phyloP scores from a whole-genome alignment of 2,329 filamentous ascomycete genomes.

The Ophiostoma quercus region DNA sequence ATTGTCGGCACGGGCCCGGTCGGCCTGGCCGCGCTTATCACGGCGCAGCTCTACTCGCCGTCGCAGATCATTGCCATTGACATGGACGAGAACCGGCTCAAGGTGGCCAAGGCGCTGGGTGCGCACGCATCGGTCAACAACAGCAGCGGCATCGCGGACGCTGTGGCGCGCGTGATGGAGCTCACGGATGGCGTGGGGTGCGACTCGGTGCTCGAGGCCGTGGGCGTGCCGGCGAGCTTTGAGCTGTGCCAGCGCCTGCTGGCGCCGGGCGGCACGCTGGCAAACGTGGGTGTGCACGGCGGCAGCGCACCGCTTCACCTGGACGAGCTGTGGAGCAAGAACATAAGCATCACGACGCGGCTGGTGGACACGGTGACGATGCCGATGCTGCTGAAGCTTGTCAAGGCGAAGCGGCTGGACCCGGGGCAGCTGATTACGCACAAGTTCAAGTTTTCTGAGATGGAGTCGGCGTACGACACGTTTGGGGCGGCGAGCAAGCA shows the following conservation, averaged over 20 bases:
- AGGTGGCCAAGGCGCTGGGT: conserved; percentile 44
- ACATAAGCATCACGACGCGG: conserved; percentile 47
- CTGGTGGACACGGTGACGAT: conserved; percentile 46
- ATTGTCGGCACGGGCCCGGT: conserved; percentile 54
- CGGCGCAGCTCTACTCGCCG: conserved; percentile 51
- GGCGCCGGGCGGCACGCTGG: conserved; percentile 48
- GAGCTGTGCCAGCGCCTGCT: conserved; percentile 50
- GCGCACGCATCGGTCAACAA: conserved; percentile 44
- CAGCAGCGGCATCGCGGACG: conserved; percentile 30
- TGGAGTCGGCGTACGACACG: conserved; percentile 42
- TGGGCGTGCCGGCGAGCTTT: conserved; percentile 50
- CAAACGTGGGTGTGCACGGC: conserved; percentile 56
- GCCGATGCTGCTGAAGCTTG: conserved; percentile 46
- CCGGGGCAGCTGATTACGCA: conserved; percentile 44
- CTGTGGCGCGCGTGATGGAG: conserved; percentile 34
- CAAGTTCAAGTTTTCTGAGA: conserved; percentile 40
- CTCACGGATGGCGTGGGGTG: conserved; percentile 49
- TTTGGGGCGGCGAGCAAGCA: conserved; percentile 41
- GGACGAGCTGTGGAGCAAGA: conserved; percentile 50
- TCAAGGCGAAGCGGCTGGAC: conserved; percentile 39
- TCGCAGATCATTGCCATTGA: conserved; percentile 49
- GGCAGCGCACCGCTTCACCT: conserved; percentile 48
- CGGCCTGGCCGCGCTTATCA: conserved; percentile 51
- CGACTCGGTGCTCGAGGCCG: conserved; percentile 55
- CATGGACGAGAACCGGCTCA: conserved; percentile 43